These are phyloP conservation scores for Aureobasidium subglaciale DNA, from an alignment of 2,329 filamentous ascomycete genomes.

Conservation along the genomic window DNA sequence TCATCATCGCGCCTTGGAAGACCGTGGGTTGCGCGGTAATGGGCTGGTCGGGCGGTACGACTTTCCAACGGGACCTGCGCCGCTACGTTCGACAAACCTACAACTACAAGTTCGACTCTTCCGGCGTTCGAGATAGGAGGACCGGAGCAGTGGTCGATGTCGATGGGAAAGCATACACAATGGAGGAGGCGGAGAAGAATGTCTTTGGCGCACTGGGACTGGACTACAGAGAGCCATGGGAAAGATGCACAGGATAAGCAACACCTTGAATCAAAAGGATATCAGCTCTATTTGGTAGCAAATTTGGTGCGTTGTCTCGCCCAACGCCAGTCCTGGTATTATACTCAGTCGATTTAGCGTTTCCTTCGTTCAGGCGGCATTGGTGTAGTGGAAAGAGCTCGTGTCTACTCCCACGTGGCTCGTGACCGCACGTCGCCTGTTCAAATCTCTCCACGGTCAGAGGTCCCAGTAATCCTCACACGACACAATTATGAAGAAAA, in stretches of 20 bases:
- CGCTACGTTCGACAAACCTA: constrained; percentile 67
- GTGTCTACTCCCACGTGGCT: too few species aligned
- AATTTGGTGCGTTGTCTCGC: neutral
- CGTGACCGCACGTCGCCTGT: too few species aligned
- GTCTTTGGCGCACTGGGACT: constrained; percentile 74
- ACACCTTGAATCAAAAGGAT: neutral
- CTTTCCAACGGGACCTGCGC: constrained; percentile 80
- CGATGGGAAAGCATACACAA: constrained; percentile 54
- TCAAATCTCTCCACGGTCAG: too few species aligned
- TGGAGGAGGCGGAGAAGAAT: constrained; percentile 67
- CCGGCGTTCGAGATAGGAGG: constrained; percentile 63
- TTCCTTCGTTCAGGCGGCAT: too few species aligned
- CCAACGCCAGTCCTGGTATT: too few species aligned
- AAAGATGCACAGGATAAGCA: constrained; percentile 38
- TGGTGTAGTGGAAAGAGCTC: too few species aligned
- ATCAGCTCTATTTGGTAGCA: too few species aligned
- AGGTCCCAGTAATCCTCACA: too few species aligned
- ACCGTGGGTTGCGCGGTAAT: constrained; percentile 82
- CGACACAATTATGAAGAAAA: too few species aligned
- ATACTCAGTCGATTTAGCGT: too few species aligned
- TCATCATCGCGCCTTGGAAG: constrained; percentile 82
- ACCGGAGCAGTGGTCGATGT: constrained; percentile 68
- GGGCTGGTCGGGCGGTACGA: constrained; percentile 83
- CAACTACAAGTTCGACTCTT: constrained; percentile 83
- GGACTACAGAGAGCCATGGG: constrained; percentile 35